Conservation (phyloP, 768 basidiomycete species). For the Leccinum sublutescens region DNA sequence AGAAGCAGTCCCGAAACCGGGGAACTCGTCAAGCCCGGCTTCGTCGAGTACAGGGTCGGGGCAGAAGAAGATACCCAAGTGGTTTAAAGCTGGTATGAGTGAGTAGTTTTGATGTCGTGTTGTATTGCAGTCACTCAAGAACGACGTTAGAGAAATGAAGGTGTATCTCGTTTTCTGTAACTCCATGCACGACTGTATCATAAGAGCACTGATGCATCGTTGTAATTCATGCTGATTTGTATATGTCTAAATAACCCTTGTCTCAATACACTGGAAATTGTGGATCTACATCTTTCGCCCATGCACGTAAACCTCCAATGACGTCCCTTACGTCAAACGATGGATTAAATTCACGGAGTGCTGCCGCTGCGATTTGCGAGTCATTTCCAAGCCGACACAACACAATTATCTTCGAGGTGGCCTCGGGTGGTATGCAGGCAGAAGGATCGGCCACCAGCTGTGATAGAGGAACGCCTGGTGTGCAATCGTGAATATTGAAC, state of each 20-base stretch:
- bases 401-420: slow-evolving; percentile 43
- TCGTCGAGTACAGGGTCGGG: slow-evolving; percentile 26
- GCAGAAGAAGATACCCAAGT: slow-evolving; percentile 68
- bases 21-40: slow-evolving; percentile 9
- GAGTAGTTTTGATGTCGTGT: slow-evolving; percentile 20
- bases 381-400: slow-evolving; percentile 92
- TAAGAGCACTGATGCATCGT: slow-evolving; percentile 1
- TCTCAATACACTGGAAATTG: slow-evolving; percentile 77
- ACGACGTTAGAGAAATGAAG: slow-evolving; percentile 23
- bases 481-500: slow-evolving; percentile 9
- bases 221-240: slow-evolving; percentile 6
- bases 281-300: slow-evolving; percentile 72
- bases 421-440: slow-evolving; percentile 34
- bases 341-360: slow-evolving; percentile 24
- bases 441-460: slow-evolving; percentile 61
- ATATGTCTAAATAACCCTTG: neutral
- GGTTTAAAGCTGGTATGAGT: slow-evolving; percentile 72
- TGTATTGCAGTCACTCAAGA: neutral
- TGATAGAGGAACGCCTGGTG: slow-evolving; percentile 70
- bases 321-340: slow-evolving; percentile 57
- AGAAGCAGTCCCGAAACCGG: slow-evolving; percentile 6
- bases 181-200: slow-evolving; percentile 4
- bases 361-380: slow-evolving; percentile 80
- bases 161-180: slow-evolving; percentile 37
- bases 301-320: slow-evolving; percentile 78